Conservation (phyloP, 2,329 filamentous ascomycete species). For the Fusarium oligoseptatum region DNA sequence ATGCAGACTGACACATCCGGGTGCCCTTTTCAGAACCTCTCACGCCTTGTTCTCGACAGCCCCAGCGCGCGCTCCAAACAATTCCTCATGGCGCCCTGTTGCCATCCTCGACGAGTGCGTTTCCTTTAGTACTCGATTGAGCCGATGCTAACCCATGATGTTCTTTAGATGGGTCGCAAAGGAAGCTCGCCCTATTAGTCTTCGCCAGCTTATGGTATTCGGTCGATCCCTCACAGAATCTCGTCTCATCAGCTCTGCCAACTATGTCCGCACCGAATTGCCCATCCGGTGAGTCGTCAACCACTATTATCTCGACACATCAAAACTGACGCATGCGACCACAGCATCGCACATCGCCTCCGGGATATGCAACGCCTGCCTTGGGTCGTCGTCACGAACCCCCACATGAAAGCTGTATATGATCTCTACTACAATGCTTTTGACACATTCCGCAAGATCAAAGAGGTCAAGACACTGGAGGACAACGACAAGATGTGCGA, state of each 20-base stretch:
- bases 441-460: constrained; percentile 86
- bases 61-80: constrained; percentile 41
- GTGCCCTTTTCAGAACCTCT: constrained; percentile 25
- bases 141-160: constrained; percentile 36
- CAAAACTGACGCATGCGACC: constrained; percentile 30
- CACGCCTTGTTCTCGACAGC: constrained; percentile 16
- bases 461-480: constrained; percentile 85
- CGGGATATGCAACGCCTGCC: constrained; percentile 97
- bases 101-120: constrained; percentile 75
- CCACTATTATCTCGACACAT: not conserved
- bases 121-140: constrained; percentile 4
- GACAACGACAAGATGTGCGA: constrained; percentile 93
- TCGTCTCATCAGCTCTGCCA: constrained; percentile 91
- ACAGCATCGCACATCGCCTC: constrained; percentile 89
- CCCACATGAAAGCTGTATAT: constrained; percentile 93
- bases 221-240: constrained; percentile 92
- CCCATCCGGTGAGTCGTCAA: constrained; percentile 68
- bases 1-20: constrained; percentile 50
- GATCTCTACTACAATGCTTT: constrained; percentile 98
- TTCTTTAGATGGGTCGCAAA: constrained; percentile 85
- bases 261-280: constrained; percentile 96
- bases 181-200: constrained; percentile 93
- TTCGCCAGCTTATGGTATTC: constrained; percentile 97
- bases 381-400: constrained; percentile 96
- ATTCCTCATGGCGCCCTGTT: constrained; percentile 71